Evolutionary conservation across 1,139 yeast species (phyloP), one percentile per base, ranked within the genome.

Genomic region (Blastobotrys aristatus): DNA sequence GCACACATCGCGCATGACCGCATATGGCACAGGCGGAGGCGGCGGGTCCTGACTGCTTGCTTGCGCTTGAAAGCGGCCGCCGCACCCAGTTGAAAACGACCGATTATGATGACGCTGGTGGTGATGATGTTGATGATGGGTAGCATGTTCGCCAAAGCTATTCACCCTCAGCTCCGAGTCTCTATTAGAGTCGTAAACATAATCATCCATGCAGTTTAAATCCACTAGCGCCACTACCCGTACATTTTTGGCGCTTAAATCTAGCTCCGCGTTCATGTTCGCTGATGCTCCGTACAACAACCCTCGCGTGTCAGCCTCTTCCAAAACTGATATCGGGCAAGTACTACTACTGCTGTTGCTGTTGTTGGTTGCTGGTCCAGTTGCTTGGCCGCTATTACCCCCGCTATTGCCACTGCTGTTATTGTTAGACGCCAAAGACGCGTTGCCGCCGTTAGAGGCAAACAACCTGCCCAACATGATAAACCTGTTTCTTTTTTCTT

Each of bases 251-350:
- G 52, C 47, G 10, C 51, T 27, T 7, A 47, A 33, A 30, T 47
- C 50, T 7, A 49, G 48, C 11, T 38, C 44, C 18, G 48, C 44
- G 14, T 47, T 51, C 17, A 44, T 44, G 30, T 47, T 33, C 4
- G 53, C 54, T 10, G 48, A 30, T 26, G 48, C 36, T 22, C 65
- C 64, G 46, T 61, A 61, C 32, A 61, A 52, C 21, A 61, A 51
- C 22, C 51, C 56, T 11, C 61, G 50, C 11, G 64, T 60, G 40
- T 60, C 61, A 7, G 58, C 54, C 40, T 61, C 65, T 40, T 61
- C 65, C 18, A 58, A 49, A 22, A 57, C 51, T 22, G 63, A 59
- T 10, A 56, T 50, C 8, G 60, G 60, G 38, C n/a, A 17, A 10
- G 10, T 35, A 20, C 11, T 18, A 48, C 46, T 11, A 46, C 52